A percentile compares a stretch with the other conserved stretches of the same genome.
Evolutionary conservation across 192 early-diverging fungal genomes (phyloP).

Genomic region (Backusella parvicylindrica): DNA sequence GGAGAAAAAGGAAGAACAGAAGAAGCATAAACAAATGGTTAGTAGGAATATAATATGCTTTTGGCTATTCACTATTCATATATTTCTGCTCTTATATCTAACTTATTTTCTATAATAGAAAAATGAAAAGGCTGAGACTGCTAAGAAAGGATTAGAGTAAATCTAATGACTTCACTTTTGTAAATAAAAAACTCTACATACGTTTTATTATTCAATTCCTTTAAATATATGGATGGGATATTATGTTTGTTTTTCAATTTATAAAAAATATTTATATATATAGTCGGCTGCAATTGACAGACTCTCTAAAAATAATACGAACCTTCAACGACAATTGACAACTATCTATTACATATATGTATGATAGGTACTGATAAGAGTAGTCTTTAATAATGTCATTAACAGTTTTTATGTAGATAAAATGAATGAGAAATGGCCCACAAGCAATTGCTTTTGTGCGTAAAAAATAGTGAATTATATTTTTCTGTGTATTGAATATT

Average conservation of each 20-base stretch:
- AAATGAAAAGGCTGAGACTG: conserved; percentile 4
- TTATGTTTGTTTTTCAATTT: background rate
- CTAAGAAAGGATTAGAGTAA: conserved; percentile 2
- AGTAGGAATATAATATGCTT: background rate
- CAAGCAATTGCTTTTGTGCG: too few species aligned
- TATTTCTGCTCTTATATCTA: background rate
- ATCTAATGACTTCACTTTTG: background rate
- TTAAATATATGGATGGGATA: background rate
- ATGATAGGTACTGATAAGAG: too few species aligned
- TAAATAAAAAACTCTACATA: background rate
- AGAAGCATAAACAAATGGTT: conserved; percentile 10
- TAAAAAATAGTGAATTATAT: too few species aligned
- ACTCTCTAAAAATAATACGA: too few species aligned
- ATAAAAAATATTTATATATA: background rate
- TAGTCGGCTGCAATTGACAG: background rate
- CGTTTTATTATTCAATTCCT: background rate
- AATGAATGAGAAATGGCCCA: too few species aligned
- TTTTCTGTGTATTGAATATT: too few species aligned
- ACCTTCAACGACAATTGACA: too few species aligned
- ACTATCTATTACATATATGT: too few species aligned
- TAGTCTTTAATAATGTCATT: too few species aligned
- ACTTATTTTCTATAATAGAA: background rate
- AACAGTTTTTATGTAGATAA: too few species aligned
- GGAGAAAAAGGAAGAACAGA: conserved; percentile 21
- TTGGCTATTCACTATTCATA: background rate